Base-by-base conservation (phyloP, 2,329 filamentous ascomycete species). In the Botryotinia globosa region DNA sequence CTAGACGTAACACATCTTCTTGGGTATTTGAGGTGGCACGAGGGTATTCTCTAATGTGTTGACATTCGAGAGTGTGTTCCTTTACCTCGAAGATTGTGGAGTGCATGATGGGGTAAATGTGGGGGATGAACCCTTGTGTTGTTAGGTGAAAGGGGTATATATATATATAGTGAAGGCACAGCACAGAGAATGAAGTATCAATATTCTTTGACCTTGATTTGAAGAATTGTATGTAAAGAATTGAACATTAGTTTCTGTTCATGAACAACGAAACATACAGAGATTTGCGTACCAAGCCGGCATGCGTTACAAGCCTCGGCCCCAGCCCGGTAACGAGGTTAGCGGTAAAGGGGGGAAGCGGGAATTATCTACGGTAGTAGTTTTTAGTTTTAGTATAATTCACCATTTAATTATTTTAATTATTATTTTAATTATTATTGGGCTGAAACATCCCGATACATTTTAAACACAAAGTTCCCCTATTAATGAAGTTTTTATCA, bases 41-140 rank as follows among this genome's bases (percentile, higher is more conserved):
- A 10, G 92, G 86, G 80, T 94, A 97, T 80, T 97, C 92, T 75
- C 94, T 88, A 75, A 97, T 91, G 82, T 98, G 92, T 75, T 93
- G 89, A 76, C 88, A 89, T 72, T 89, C 87, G 76, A 97, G 82
- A 61, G 87, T 85, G 83, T 97, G 94, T 81, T 96, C 91, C 75
- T 89, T 87, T 77, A 97, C 84, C 75, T 87, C 83, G 83, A 93
- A 93, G 72, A 81, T 77, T 63, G 83, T 73, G 32, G 77, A 78
- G 20, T 62, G 34, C 71, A 72, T 72, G 62, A 32, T 48, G 39
- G 45, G 12, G 48, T 58, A n/a, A 45, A 25, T 64, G 39, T 25
- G 51, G 67, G n/a, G 44, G 63, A n/a, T 44, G 10, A 37, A 54
- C n/a, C 34, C 48, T 42, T 56, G 2, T 29, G 42, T 42, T 22